Percentiles rank a stretch among this genome's conserved stretches.
phyloP scores from a whole-genome alignment of 441 rosid genomes.

The Adansonia gregorii region DNA sequence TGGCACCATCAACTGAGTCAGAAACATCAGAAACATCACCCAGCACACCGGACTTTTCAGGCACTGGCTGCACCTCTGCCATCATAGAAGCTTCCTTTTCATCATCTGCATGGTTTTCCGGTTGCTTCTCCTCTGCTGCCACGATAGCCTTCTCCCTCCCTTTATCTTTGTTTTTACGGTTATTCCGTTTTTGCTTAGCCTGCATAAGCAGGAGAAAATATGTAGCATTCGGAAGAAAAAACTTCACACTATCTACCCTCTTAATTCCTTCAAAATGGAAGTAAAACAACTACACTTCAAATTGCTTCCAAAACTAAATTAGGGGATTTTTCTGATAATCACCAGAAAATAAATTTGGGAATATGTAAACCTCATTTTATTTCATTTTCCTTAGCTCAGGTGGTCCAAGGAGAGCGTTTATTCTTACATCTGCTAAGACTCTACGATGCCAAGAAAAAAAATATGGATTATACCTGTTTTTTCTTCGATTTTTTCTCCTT shows the following conservation, averaged over 20 bases:
- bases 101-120: slow-evolving; percentile 41
- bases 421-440: neutral
- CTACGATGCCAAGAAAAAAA: neutral
- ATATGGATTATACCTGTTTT: too few relatives aligned
- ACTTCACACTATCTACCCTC: too few relatives aligned
- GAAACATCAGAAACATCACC: slow-evolving; percentile 77
- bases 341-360: neutral
- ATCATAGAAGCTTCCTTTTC: slow-evolving; percentile 46
- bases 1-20: slow-evolving; percentile 68
- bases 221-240: neutral
- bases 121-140: slow-evolving; percentile 45
- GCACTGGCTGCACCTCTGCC: slow-evolving; percentile 47
- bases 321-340: neutral
- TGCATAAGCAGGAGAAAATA: slow-evolving; percentile 31
- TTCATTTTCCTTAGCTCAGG: neutral
- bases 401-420: neutral
- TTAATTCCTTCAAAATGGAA: neutral
- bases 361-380: neutral
- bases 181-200: slow-evolving; percentile 90
- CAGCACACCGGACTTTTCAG: slow-evolving; percentile 61
- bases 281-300: neutral
- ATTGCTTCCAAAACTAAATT: neutral
- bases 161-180: slow-evolving; percentile 79
- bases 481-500: slow-evolving; percentile 14
- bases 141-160: slow-evolving; percentile 57